Evolutionary conservation across 192 early-diverging fungal genomes (phyloP).

Genomic region (Entomortierella lignicola): DNA sequence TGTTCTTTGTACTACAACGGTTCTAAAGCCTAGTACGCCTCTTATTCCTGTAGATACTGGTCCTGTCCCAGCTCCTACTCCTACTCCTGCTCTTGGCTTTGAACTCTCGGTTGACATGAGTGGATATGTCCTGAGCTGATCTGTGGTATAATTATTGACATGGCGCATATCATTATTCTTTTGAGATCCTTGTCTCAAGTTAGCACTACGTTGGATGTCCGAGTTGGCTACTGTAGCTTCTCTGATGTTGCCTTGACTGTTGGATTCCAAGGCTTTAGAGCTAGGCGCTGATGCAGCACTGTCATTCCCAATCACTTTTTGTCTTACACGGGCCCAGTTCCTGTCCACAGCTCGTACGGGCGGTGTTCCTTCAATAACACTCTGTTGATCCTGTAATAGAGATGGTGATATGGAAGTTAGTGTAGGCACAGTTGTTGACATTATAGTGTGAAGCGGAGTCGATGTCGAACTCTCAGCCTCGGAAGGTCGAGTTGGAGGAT

Average conservation of each 20-base stretch:
- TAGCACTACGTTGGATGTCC: background rate
- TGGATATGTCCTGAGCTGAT: constrained; percentile 4
- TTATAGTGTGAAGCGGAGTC: background rate
- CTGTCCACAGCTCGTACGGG: constrained; percentile 21
- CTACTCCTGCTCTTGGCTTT: background rate
- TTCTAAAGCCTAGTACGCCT: constrained; percentile 53
- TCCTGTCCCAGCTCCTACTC: background rate
- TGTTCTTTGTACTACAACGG: constrained; percentile 53
- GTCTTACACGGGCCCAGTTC: constrained; percentile 43
- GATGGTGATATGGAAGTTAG: background rate
- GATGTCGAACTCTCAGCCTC: background rate
- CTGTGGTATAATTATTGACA: background rate
- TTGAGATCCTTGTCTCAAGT: background rate
- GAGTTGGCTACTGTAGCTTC: background rate
- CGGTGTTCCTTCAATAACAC: background rate
- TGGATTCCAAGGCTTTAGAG: background rate
- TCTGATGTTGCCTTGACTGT: no score
- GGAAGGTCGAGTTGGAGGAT: no score
- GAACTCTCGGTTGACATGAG: constrained; percentile 10
- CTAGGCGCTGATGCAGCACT: background rate
- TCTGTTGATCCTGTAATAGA: background rate
- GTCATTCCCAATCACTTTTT: constrained; percentile 38
- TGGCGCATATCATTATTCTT: background rate
- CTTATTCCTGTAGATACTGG: constrained; percentile 27
- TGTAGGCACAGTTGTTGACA: background rate